Base-by-base conservation (phyloP, 148 eudicot genomes). In the Chenopodium quinoa region DNA sequence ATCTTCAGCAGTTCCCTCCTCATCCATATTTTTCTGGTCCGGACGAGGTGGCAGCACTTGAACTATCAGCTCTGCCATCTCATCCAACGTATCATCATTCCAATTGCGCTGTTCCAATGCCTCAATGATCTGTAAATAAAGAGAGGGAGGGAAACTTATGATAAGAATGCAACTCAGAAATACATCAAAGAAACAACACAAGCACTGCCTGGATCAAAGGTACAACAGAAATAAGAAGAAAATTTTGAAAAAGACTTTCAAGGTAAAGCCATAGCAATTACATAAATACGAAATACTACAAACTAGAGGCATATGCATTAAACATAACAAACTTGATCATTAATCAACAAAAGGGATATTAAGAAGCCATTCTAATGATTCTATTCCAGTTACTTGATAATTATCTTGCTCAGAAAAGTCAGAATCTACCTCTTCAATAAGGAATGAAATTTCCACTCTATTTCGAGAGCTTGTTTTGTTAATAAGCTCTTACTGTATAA, bases 21-120 rank as follows among this genome's bases (percentile, higher is more conserved):
- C 44, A 6, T 83, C 88, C 2, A 78, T 12, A 27, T 78, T 81
- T 60, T 29, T 60, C 76, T 88, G 80, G 17, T 68, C 64, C 22
- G 91, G 88, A 71, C 82, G 87, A 22, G 88, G 81, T 32, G 97
- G 94, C 78, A 94, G 85, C 71, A 91, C 81, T 82, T 88, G 77
- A 22, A 19, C 77, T 54, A 91, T 80, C 79, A 89, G 73, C 76
- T 89, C 89, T 20, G 74, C 78, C 68, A 94, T 75, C 72, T 87
- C 88, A 2, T 79, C 86, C 20, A 83, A 31, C 10, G 67, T 69
- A 8, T 81, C 89, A 32, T 84, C 90, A 9, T 71, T 81, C 56
- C 88, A 48, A 46, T 47, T 27, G 25, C 97, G 97, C 7, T n/a
- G 5, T 2, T 89, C 93, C 31, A 65, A 78, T 40, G 86, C 75